Evolutionary conservation across 2,329 filamentous ascomycete species (phyloP).

Genomic region (Furcasterigmium furcatum): DNA sequence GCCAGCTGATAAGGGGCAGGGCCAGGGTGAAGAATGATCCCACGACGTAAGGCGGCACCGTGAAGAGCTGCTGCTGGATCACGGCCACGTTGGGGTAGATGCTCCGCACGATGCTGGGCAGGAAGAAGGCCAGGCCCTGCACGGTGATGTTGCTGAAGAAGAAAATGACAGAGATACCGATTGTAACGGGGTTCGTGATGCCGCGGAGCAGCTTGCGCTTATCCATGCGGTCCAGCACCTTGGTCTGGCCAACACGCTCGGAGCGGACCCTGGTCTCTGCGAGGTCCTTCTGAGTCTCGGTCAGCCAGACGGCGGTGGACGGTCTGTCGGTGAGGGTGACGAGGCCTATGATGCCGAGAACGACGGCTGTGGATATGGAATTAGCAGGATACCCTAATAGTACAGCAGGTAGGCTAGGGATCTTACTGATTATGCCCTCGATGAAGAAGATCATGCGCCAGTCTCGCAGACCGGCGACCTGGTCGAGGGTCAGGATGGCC

Average conservation of each 20-base stretch:
- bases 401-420: no score
- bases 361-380: no score
- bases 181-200: constrained; percentile 57
- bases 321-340: constrained; percentile 66
- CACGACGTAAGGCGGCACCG: constrained; percentile 70
- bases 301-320: constrained; percentile 64
- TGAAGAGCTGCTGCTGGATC: constrained; percentile 63
- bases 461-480: constrained; percentile 48
- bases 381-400: no score
- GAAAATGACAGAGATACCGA: constrained; percentile 53
- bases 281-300: constrained; percentile 61
- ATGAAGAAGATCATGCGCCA: constrained; percentile 71
- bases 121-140: constrained; percentile 69
- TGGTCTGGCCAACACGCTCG: constrained; percentile 61
- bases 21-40: constrained; percentile 60
- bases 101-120: constrained; percentile 65
- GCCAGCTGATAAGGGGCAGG: constrained; percentile 56
- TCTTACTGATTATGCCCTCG: no score
- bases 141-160: constrained; percentile 68
- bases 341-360: constrained; percentile 54
- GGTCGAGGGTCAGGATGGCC: constrained; percentile 49
- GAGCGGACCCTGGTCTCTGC: constrained; percentile 66
- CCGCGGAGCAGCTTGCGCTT: constrained; percentile 62
- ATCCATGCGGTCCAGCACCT: constrained; percentile 64
- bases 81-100: constrained; percentile 60